Evolutionary conservation across 2,329 filamentous ascomycete genomes (phyloP).

Genomic region (Lasiodiplodia hormozganensis): DNA sequence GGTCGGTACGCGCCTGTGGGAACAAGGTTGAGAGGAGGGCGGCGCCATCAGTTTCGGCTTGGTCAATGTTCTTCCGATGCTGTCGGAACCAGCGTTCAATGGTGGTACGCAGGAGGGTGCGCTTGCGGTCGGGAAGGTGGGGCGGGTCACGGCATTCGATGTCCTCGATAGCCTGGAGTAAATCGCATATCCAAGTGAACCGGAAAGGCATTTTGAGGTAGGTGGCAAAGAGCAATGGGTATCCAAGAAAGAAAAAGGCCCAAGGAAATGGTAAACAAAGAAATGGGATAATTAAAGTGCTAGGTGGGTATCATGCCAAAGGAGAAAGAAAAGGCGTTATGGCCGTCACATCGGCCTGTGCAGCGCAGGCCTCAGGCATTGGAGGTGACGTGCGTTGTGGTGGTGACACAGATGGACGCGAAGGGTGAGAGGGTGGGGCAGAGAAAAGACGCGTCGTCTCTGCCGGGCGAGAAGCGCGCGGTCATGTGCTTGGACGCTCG

Average conservation of each 20-base stretch:
- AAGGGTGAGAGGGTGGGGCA: background rate
- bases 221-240: background rate
- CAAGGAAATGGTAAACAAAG: slow-evolving; percentile 1
- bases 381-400: background rate
- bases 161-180: slow-evolving; percentile 72
- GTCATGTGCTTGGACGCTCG: slow-evolving; percentile 13
- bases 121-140: slow-evolving; percentile 41
- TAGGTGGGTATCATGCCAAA: slow-evolving; percentile 21
- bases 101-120: slow-evolving; percentile 40
- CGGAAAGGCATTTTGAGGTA: slow-evolving; percentile 63
- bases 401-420: background rate
- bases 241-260: slow-evolving; percentile 28
- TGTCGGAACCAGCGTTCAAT: slow-evolving; percentile 72
- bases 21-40: slow-evolving; percentile 78
- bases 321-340: background rate
- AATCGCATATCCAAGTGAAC: slow-evolving; percentile 75
- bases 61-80: slow-evolving; percentile 66
- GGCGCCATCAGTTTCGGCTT: slow-evolving; percentile 62
- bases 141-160: slow-evolving; percentile 52
- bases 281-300: background rate
- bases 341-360: background rate
- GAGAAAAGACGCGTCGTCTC: background rate
- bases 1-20: slow-evolving; percentile 76
- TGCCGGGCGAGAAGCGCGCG: slow-evolving; percentile 1
- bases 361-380: background rate